These are phyloP conservation scores for Pseudodiploospora longispora DNA, from an alignment of 2,329 filamentous ascomycete genomes.

Conservation along the genomic window DNA sequence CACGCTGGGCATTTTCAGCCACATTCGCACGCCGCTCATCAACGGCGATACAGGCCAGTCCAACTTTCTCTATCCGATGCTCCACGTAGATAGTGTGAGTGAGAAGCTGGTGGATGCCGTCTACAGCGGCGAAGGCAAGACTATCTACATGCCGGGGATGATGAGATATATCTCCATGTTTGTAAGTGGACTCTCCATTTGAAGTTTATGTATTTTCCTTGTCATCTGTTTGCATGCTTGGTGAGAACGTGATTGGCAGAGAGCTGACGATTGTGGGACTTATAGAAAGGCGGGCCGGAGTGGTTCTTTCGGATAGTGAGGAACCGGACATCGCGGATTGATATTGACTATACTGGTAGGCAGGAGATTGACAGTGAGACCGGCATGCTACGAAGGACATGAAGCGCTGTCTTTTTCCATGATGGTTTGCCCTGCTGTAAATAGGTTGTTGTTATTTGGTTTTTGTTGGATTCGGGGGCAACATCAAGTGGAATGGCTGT, in stretches of 20 bases:
- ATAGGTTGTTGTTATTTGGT: too few relatives aligned
- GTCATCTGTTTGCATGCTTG: background rate
- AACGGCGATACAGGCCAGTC: constrained; percentile 16
- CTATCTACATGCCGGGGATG: constrained; percentile 21
- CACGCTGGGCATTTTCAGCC: constrained; percentile 22
- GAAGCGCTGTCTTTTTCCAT: background rate
- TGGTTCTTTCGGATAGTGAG: constrained; percentile 12
- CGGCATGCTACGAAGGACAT: constrained; percentile 4
- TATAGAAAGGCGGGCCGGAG: constrained; percentile 12
- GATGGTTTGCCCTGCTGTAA: too few relatives aligned
- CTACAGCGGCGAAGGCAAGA: constrained; percentile 22
- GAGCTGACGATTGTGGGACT: too few relatives aligned
- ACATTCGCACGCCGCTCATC: constrained; percentile 24
- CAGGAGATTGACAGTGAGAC: constrained; percentile 4
- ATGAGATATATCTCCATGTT: constrained; percentile 17
- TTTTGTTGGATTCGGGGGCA: too few relatives aligned
- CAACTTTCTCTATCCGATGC: constrained; percentile 21
- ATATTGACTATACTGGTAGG: constrained; percentile 5
- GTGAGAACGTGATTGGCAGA: too few relatives aligned
- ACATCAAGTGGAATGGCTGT: too few relatives aligned
- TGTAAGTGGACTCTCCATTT: constrained; percentile 13
- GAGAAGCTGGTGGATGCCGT: constrained; percentile 20
- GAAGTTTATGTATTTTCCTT: too few relatives aligned
- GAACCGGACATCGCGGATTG: constrained; percentile 7
- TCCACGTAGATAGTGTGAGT: constrained; percentile 25